Base-by-base conservation (phyloP, 202 grass and related monocot species). In the Eragrostis tef region DNA sequence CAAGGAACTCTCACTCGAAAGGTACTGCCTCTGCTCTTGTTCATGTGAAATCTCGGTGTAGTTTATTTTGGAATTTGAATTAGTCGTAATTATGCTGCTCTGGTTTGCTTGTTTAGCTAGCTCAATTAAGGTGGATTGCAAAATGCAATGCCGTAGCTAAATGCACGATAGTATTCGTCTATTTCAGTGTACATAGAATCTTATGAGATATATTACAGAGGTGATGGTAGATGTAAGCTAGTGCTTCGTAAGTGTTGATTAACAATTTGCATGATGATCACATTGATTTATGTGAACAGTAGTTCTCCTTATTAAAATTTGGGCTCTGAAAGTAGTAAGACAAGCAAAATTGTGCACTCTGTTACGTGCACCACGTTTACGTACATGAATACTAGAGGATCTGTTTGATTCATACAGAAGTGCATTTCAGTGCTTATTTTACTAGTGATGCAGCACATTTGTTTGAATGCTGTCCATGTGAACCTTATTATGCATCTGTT, bases 1-100 rank as follows among this genome's bases (percentile, higher is more conserved):
- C 52, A 95, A 88, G 83, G 96, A 93, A 64, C 73, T 72, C 31
- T 78, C 92, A 47, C 87, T 99, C 34, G 17, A 88, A 81, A 95
- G 90, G 96, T 95, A 67, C 64, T 50, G 9, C 70, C 80, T 48
- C 6, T 50, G 16, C 76, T 56, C 60, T 27, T 15, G 12, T 45
- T 81, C 53, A 5, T 15, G 59, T 70, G 57, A 71, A 56, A 63
- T 46, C 24, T 12, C 13, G 47, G 14, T 62, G 31, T 27, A 7
- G n/a, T 21, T 67, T 64, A 13, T 47, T 70, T 11, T 58, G 60
- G 19, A 72, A 63, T 58, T 62, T 71, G 31, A 67, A 16, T 81
- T 52, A 62, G 9, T 57, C 8, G 39, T 52, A 53, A 47, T 54
- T 68, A 62, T 79, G 68, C 61, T 86, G 79, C 49, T 73, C 60